Conservation (phyloP, 306 rosid genomes). For the Quercus alba region DNA sequence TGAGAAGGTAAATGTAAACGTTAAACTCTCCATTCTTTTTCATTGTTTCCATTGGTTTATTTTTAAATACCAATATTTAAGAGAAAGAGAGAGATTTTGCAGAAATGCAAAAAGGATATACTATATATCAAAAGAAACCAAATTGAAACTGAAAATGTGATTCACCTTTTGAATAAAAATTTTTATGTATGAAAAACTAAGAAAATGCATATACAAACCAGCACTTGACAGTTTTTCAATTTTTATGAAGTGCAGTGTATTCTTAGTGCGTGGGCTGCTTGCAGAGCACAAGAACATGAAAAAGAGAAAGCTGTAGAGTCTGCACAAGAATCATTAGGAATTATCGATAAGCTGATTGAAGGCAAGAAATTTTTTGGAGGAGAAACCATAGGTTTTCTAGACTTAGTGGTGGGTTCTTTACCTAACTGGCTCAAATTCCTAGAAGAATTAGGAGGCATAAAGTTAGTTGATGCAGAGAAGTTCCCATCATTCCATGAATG, state of each 20-base stretch:
- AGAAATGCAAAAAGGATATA: too few relatives aligned
- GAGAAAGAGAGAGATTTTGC: too few relatives aligned
- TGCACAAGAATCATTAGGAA: conserved; percentile 15
- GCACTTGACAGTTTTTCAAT: background rate
- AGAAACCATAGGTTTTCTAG: conserved; percentile 9
- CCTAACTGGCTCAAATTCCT: background rate
- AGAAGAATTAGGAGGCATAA: background rate
- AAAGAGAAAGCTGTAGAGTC: conserved; percentile 3
- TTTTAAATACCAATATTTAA: too few relatives aligned
- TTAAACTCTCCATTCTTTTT: too few relatives aligned
- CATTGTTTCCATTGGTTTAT: too few relatives aligned
- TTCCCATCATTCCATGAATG: background rate
- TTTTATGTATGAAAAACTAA: too few relatives aligned
- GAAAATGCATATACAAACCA: background rate
- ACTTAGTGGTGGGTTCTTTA: background rate
- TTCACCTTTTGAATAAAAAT: too few relatives aligned
- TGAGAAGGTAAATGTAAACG: conserved; percentile 21
- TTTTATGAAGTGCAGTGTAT: background rate
- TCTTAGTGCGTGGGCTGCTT: background rate
- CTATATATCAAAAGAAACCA: too few relatives aligned
- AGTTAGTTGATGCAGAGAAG: background rate
- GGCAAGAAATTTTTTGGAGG: conserved; percentile 37
- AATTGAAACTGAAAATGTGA: too few relatives aligned
- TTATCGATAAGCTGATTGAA: conserved; percentile 33
- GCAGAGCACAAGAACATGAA: conserved; percentile 18